These are phyloP conservation scores for Phaeoacremonium minimum DNA, from an alignment of 2,329 filamentous ascomycete species.

Conservation along the genomic window DNA sequence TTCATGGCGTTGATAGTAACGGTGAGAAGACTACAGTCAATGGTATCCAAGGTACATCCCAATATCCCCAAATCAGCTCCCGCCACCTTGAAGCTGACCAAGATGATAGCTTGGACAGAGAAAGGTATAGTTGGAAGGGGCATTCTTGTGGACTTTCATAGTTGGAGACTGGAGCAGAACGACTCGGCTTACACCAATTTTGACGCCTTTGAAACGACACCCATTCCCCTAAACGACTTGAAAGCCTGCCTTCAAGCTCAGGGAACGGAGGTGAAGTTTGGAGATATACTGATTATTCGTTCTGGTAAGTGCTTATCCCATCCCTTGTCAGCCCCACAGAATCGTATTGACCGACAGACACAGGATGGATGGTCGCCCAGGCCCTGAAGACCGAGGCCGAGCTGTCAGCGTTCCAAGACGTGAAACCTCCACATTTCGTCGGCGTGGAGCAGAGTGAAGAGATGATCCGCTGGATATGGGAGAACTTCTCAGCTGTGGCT, in stretches of 20 bases:
- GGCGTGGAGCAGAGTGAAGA: conserved; percentile 42
- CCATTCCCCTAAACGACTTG: conserved; percentile 15
- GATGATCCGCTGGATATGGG: conserved; percentile 36
- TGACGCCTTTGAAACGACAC: conserved; percentile 29
- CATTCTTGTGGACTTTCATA: conserved; percentile 48
- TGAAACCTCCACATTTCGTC: conserved; percentile 34
- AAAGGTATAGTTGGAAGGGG: conserved; percentile 52
- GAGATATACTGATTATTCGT: conserved; percentile 47
- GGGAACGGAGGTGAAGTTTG: conserved; percentile 43
- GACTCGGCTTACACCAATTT: conserved; percentile 15
- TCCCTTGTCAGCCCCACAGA: background rate
- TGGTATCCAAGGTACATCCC: conserved; percentile 29
- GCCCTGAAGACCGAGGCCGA: conserved; percentile 28
- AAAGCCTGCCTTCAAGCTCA: conserved; percentile 37
- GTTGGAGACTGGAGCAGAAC: conserved; percentile 35
- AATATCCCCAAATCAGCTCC: background rate
- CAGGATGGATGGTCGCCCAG: conserved; percentile 38
- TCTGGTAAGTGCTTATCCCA: conserved; percentile 16
- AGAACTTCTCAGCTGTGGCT: conserved; percentile 35
- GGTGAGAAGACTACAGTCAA: conserved; percentile 28
- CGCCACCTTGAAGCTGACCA: background rate
- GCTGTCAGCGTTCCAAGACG: conserved; percentile 28
- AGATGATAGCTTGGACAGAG: conserved; percentile 37
- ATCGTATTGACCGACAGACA: background rate
- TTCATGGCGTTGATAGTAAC: conserved; percentile 18